Evolutionary conservation across 192 early-diverging fungal genomes (phyloP), one percentile per base, ranked within the genome.

Genomic region (Phlyctochytrium planicorne): DNA sequence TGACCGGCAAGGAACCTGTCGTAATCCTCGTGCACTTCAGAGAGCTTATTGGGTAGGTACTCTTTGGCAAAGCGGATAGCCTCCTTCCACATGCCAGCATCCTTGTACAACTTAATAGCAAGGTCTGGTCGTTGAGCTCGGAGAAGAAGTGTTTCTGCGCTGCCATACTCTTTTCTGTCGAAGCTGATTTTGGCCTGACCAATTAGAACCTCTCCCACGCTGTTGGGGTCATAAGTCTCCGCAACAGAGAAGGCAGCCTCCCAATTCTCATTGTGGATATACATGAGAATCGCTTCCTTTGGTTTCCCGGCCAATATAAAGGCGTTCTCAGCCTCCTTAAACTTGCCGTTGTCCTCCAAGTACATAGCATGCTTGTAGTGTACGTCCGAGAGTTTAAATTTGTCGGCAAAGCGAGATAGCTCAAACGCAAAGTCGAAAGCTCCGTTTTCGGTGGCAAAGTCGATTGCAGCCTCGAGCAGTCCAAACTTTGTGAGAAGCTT

Each of bases 251-350:
- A 60, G 47, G 86, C 84, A 34, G 76, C 77, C 14, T 83, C 80
- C 86, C 86, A 88, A 67, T 87, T 76, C 71, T 88, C 86, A 53
- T 87, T 85, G 75, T 88, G 86, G 65, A 88, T 85, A 63, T 87
- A 91, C 64, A 89, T 87, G 6, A 82, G 56, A 29, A 93, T 82
- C 1, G 90, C 90, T 52, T 93, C 90, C 37, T 82, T 80, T 20
- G 84, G 86, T 47, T 83, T 83, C 1, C 90, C 91, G 10, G 74
- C 74, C 2, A 83, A 64, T 27, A 87, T 81, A 70, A 88, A 88
- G 0, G 84, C 85, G 33, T 70, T 72, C 62, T 88, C 82, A 27
- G 86, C 86, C 47, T 88, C 86, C 53, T 80, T 79, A 71, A 84
- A 87, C 65, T 82, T 83, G 34, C 86, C 84, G 40, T 85, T 78